These are phyloP conservation scores for Xylariaceae sp. DNA, from an alignment of 2,329 filamentous ascomycete genomes.

Conservation along the genomic window DNA sequence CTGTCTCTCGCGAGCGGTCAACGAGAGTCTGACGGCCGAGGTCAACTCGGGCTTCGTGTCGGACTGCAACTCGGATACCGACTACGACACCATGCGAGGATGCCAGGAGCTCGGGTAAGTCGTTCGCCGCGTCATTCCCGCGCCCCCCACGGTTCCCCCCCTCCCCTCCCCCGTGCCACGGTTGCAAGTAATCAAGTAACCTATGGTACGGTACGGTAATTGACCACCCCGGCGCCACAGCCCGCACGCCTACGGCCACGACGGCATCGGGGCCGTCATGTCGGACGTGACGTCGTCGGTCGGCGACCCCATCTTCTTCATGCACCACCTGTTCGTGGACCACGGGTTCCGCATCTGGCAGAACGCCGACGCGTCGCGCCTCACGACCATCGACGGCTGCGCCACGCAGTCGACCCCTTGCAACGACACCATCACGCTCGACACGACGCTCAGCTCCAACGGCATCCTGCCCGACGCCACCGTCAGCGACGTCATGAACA, in stretches of 20 bases:
- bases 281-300: conserved; percentile 25
- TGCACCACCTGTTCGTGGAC: conserved; percentile 29
- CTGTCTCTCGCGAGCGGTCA: conserved; percentile 27
- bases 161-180: not conserved
- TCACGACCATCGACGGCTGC: conserved; percentile 23
- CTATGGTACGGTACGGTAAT: not conserved
- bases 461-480: conserved; percentile 20
- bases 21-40: conserved; percentile 23
- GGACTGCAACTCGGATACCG: conserved; percentile 22
- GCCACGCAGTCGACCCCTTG: conserved; percentile 18
- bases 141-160: not conserved
- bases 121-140: not conserved
- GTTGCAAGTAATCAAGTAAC: not conserved
- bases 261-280: conserved; percentile 29
- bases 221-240: no score
- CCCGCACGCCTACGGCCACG: conserved; percentile 29
- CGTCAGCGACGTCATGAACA: conserved; percentile 20
- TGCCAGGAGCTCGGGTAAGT: conserved; percentile 28
- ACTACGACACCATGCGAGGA: conserved; percentile 24
- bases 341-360: conserved; percentile 27
- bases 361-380: conserved; percentile 20
- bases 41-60: conserved; percentile 24
- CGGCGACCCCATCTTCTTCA: conserved; percentile 28
- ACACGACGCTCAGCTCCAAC: conserved; percentile 18
- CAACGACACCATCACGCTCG: conserved; percentile 18